These are phyloP conservation scores for Aegilops umbellulata DNA, from an alignment of 176 grass and related monocot genomes.

Conservation along the genomic window DNA sequence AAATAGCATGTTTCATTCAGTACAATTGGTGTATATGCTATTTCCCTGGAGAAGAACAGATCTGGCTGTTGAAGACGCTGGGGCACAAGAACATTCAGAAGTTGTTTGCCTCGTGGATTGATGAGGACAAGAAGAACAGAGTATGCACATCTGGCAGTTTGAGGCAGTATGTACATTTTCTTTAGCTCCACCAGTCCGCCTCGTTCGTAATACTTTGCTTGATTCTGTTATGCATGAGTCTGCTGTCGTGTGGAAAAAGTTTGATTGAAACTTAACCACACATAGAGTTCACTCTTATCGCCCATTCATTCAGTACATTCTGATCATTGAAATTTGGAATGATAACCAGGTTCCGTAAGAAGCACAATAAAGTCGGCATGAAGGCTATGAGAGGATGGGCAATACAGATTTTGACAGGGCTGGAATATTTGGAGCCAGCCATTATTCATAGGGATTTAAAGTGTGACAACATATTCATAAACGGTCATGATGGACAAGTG, in stretches of 20 bases:
- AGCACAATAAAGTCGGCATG: conserved; percentile 48
- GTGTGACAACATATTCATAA: conserved; percentile 61
- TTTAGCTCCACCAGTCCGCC: not conserved
- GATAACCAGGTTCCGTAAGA: conserved; percentile 35
- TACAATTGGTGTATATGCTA: too few relatives aligned
- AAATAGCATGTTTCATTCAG: too few relatives aligned
- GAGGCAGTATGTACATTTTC: conserved; percentile 41
- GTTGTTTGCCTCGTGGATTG: conserved; percentile 47
- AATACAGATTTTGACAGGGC: conserved; percentile 44
- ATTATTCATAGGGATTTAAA: conserved; percentile 57
- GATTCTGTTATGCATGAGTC: not conserved
- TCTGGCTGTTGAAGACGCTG: conserved; percentile 30
- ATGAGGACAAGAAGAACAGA: conserved; percentile 47
- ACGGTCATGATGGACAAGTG: conserved; percentile 57
- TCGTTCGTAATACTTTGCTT: not conserved
- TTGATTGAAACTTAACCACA: not conserved
- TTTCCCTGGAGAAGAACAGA: not conserved
- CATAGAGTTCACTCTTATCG: not conserved
- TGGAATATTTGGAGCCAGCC: conserved; percentile 36
- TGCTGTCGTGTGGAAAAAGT: not conserved
- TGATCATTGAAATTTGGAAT: not conserved
- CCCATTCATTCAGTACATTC: not conserved
- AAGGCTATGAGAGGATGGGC: conserved; percentile 49
- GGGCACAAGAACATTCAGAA: conserved; percentile 51
- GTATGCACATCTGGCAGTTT: conserved; percentile 58